phyloP scores from a whole-genome alignment of 306 rosid species.

The Acacia confusa region DNA sequence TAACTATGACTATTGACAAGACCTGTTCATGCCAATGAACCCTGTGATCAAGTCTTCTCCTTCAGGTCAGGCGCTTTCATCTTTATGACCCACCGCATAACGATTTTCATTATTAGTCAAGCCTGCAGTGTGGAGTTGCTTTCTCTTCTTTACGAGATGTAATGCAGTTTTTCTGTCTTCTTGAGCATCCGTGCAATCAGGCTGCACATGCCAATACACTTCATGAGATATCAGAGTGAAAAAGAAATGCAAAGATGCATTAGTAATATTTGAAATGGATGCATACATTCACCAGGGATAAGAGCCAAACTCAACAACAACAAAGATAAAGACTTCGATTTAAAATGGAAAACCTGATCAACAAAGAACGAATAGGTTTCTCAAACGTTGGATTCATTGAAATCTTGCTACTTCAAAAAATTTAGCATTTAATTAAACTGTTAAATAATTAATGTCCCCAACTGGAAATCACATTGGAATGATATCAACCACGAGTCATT shows the following conservation, averaged over 20 bases:
- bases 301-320: background rate
- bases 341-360: background rate
- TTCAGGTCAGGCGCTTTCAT: constrained; percentile 38
- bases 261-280: background rate
- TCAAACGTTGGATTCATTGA: background rate
- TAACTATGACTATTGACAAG: background rate
- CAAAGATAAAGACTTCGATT: background rate
- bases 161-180: constrained; percentile 61
- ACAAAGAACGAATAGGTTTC: background rate
- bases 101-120: constrained; percentile 40
- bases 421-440: background rate
- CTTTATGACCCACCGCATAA: constrained; percentile 44
- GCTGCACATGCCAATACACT: constrained; percentile 34
- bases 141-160: constrained; percentile 71
- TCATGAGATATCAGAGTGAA: background rate
- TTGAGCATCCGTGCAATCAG: background rate
- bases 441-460: background rate
- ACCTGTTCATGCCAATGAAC: constrained; percentile 1
- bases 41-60: background rate
- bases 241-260: constrained; percentile 6
- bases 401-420: background rate
- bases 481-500: background rate
- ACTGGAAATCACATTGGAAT: background rate
- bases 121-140: constrained; percentile 66
- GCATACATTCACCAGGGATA: background rate